A percentile compares a stretch with the other conserved stretches of the same genome.
Evolutionary conservation across 495 filamentous ascomycete species (phyloP).

Genomic region (Penicillium samsonianum): DNA sequence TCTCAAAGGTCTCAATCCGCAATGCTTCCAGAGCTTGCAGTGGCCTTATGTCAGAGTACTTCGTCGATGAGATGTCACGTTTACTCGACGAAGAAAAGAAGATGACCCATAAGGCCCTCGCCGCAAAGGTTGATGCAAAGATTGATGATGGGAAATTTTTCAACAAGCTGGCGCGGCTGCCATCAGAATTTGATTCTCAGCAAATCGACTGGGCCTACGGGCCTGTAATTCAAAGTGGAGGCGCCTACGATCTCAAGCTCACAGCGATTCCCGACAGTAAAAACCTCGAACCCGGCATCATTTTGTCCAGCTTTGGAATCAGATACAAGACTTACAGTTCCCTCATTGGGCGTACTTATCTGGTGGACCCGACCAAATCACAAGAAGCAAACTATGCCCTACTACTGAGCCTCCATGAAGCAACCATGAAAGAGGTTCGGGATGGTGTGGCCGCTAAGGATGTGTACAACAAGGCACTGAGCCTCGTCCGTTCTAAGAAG

Average conservation of each 20-base stretch:
- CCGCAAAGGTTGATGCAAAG: slow-evolving; percentile 82
- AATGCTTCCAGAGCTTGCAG: slow-evolving; percentile 91
- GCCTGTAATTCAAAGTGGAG: slow-evolving; percentile 93
- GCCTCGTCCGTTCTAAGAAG: slow-evolving; percentile 77
- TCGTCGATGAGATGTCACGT: slow-evolving; percentile 95
- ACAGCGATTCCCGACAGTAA: slow-evolving; percentile 72
- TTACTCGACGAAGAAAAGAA: slow-evolving; percentile 95
- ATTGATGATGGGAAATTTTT: slow-evolving; percentile 94
- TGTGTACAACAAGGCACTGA: slow-evolving; percentile 84
- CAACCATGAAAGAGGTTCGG: slow-evolving; percentile 83
- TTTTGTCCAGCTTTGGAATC: slow-evolving; percentile 85
- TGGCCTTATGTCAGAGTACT: slow-evolving; percentile 88
- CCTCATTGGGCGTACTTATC: slow-evolving; percentile 84
- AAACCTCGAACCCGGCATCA: slow-evolving; percentile 89
- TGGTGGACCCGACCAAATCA: slow-evolving; percentile 93
- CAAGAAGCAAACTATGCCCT: slow-evolving; percentile 94
- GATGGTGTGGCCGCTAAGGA: slow-evolving; percentile 88
- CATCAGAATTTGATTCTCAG: slow-evolving; percentile 80
- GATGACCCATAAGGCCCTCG: slow-evolving; percentile 82
- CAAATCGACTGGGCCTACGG: slow-evolving; percentile 93
- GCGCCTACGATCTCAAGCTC: slow-evolving; percentile 86
- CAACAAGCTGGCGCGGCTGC: slow-evolving; percentile 77
- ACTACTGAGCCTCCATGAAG: slow-evolving; percentile 80
- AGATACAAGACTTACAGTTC: slow-evolving; percentile 94
- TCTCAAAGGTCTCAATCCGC: slow-evolving; percentile 72